These are phyloP conservation scores for Suillus hirtellus DNA, from an alignment of 768 basidiomycete species.

Conservation along the genomic window DNA sequence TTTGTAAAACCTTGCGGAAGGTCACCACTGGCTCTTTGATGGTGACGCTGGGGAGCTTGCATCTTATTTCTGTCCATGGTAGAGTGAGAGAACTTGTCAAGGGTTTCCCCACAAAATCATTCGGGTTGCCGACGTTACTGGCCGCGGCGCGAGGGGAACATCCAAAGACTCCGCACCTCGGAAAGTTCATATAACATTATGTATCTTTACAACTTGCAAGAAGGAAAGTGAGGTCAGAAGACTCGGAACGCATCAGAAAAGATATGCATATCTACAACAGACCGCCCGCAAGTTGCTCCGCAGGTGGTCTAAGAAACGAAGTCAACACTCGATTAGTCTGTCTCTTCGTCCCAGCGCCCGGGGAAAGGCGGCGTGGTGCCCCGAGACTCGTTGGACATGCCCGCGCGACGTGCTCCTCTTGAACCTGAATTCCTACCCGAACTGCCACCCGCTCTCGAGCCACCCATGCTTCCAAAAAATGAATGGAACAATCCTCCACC, in stretches of 20 bases:
- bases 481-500: conserved; percentile 28
- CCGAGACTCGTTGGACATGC: conserved; percentile 11
- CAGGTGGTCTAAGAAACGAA: neutral
- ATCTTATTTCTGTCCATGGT: too few species aligned
- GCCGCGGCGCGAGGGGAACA: too few species aligned
- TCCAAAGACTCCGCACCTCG: neutral
- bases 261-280: neutral
- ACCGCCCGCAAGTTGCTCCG: neutral
- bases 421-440: conserved; percentile 13
- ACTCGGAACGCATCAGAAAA: neutral
- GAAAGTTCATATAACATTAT: neutral
- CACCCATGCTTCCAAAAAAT: conserved; percentile 27
- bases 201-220: conserved; percentile 5
- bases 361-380: conserved; percentile 28
- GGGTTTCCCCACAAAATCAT: too few species aligned
- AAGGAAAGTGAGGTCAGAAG: neutral
- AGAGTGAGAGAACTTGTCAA: too few species aligned
- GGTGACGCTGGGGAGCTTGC: too few species aligned
- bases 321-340: conserved; percentile 26
- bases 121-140: too few species aligned
- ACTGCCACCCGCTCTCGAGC: conserved; percentile 19
- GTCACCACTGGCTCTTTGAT: neutral
- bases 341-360: conserved; percentile 36
- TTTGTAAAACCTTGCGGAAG: neutral
- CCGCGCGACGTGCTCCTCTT: conserved; percentile 17